Percentiles rank a stretch among this genome's conserved stretches.
Evolutionary conservation across 208 protist species (phyloP).

Genomic region (Leishmania amazonensis): DNA sequence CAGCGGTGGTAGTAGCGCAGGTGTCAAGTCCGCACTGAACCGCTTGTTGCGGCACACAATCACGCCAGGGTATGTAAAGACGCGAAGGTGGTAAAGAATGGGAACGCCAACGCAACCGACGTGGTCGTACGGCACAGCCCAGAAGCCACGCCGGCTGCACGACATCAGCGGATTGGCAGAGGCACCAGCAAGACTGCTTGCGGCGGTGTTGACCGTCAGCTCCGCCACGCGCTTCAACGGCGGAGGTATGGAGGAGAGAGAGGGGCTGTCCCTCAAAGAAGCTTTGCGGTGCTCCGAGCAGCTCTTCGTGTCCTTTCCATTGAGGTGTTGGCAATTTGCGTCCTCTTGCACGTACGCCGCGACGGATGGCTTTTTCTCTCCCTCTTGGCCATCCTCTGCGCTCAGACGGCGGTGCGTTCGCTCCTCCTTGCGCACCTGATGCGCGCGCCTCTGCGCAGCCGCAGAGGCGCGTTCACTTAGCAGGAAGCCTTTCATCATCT

Average conservation of each 20-base stretch:
- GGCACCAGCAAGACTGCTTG: not conserved
- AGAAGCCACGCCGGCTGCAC: slow-evolving; percentile 19
- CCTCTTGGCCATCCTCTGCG: not conserved
- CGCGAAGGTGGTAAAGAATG: slow-evolving; percentile 49
- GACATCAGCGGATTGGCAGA: not conserved
- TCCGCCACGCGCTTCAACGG: slow-evolving; percentile 28
- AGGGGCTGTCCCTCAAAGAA: not conserved
- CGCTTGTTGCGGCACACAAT: slow-evolving; percentile 44
- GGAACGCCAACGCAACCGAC: slow-evolving; percentile 36
- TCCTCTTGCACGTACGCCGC: too few relatives aligned
- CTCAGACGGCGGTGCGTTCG: not conserved
- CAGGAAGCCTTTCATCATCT: slow-evolving; percentile 30
- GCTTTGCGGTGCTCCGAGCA: not conserved
- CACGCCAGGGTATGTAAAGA: slow-evolving; percentile 49
- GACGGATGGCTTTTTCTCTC: not conserved
- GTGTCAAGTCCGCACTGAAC: not conserved
- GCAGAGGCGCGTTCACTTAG: slow-evolving; percentile 8
- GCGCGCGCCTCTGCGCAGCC: slow-evolving; percentile 3
- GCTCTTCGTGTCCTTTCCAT: not conserved
- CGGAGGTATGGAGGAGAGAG: slow-evolving; percentile 7
- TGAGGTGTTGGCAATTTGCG: not conserved
- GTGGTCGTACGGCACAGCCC: slow-evolving; percentile 37
- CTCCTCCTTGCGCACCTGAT: slow-evolving; percentile 3
- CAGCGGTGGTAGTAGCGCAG: not conserved
- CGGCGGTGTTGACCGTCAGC: slow-evolving; percentile 1